A percentile compares a stretch with the other conserved stretches of the same genome.
phyloP scores from a whole-genome alignment of 2,329 filamentous ascomycete genomes.

The Fusarium annulatum region DNA sequence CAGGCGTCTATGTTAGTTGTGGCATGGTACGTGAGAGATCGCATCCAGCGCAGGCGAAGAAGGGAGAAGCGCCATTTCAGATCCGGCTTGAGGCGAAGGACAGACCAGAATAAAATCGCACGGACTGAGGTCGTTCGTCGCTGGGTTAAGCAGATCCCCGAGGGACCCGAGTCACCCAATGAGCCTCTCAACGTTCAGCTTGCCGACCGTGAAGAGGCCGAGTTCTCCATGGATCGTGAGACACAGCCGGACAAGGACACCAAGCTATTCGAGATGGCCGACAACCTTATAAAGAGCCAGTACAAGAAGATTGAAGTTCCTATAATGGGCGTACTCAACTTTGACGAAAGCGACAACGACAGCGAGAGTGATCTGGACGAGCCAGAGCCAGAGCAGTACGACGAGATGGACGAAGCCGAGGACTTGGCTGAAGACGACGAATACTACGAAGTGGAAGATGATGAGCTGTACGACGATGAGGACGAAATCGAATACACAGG shows the following conservation, averaged over 20 bases:
- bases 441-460: slow-evolving; percentile 46
- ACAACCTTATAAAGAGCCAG: slow-evolving; percentile 61
- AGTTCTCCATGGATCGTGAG: slow-evolving; percentile 56
- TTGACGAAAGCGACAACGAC: slow-evolving; percentile 58
- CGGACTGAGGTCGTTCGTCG: slow-evolving; percentile 56
- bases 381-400: slow-evolving; percentile 42
- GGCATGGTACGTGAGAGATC: slow-evolving; percentile 62
- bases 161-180: slow-evolving; percentile 49
- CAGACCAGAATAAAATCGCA: slow-evolving; percentile 49
- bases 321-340: slow-evolving; percentile 57
- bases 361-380: slow-evolving; percentile 50
- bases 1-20: slow-evolving; percentile 62
- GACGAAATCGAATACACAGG: slow-evolving; percentile 43
- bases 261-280: slow-evolving; percentile 57
- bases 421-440: slow-evolving; percentile 42
- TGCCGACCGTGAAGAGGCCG: slow-evolving; percentile 53
- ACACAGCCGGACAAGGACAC: slow-evolving; percentile 54
- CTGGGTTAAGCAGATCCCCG: slow-evolving; percentile 57
- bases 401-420: slow-evolving; percentile 45
- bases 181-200: slow-evolving; percentile 40
- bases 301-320: slow-evolving; percentile 59
- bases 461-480: slow-evolving; percentile 43
- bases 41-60: slow-evolving; percentile 56
- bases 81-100: slow-evolving; percentile 52
- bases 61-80: slow-evolving; percentile 56